Percentiles rank a stretch among this genome's conserved stretches.
phyloP scores from a whole-genome alignment of 2,329 filamentous ascomycete genomes.

The Beauveria rudraprayagi region DNA sequence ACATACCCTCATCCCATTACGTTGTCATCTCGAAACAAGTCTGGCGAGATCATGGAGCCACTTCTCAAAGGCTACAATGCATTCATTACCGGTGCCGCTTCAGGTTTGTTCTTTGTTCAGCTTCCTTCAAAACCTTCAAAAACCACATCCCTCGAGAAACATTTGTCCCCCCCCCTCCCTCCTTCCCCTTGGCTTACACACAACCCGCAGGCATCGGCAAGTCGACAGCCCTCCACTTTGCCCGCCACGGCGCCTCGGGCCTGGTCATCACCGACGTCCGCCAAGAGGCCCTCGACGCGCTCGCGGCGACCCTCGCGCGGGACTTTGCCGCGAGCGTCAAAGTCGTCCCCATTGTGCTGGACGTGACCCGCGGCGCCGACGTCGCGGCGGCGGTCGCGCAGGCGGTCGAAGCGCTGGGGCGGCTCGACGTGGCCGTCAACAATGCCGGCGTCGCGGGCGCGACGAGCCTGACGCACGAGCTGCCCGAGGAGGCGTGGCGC shows the following conservation, averaged over 20 bases:
- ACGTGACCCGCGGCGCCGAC: constrained; percentile 36
- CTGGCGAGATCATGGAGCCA: constrained; percentile 23
- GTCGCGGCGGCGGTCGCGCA: constrained; percentile 35
- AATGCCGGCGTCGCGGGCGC: constrained; percentile 35
- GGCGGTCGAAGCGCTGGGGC: constrained; percentile 37
- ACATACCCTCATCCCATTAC: not conserved
- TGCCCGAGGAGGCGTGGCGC: constrained; percentile 39
- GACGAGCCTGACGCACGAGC: constrained; percentile 45
- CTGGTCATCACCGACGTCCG: constrained; percentile 41
- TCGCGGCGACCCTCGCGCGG: constrained; percentile 26
- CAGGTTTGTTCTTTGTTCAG: constrained; percentile 25
- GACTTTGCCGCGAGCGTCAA: constrained; percentile 30
- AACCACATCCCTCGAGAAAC: no score
- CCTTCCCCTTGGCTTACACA: no score
- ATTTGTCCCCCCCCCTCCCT: no score
- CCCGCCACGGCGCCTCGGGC: constrained; percentile 36
- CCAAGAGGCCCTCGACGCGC: constrained; percentile 21
- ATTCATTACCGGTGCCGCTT: constrained; percentile 40
- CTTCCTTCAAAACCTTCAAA: not conserved
- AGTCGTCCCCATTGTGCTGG: constrained; percentile 32
- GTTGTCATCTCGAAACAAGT: no score
- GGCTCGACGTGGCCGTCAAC: constrained; percentile 40
- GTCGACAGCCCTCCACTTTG: constrained; percentile 37
- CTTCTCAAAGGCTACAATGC: constrained; percentile 35
- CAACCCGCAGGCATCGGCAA: constrained; percentile 37